These are phyloP conservation scores for Dillenia suffruticosa DNA, from an alignment of 164 flowering plant species.

Conservation along the genomic window DNA sequence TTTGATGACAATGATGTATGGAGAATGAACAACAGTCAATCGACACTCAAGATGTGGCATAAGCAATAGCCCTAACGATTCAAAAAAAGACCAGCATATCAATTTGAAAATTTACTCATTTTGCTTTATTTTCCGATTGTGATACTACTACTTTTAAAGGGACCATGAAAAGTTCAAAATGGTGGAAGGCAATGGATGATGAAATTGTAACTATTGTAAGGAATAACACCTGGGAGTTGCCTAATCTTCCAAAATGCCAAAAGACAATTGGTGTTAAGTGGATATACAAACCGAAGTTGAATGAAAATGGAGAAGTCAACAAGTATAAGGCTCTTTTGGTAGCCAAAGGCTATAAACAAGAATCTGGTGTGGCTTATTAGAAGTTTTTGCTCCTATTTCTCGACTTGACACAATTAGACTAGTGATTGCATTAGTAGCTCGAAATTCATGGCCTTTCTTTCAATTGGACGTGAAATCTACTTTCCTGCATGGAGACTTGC, in stretches of 20 bases:
- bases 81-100: not conserved
- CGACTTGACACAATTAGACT: slow-evolving; percentile 7
- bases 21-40: not conserved
- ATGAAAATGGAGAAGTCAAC: too few relatives aligned
- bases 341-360: too few relatives aligned
- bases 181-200: slow-evolving; percentile 11
- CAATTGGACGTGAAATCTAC: slow-evolving; percentile 7
- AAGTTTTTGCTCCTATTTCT: too few relatives aligned
- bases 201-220: slow-evolving; percentile 11
- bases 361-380: too few relatives aligned
- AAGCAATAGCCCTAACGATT: not conserved
- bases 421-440: slow-evolving; percentile 7
- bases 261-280: slow-evolving; percentile 11
- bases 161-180: slow-evolving; percentile 5
- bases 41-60: not conserved
- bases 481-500: slow-evolving; percentile 15
- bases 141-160: slow-evolving; percentile 4
- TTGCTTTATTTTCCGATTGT: slow-evolving; percentile 10
- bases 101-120: not conserved
- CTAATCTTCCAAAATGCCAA: not conserved
- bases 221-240: slow-evolving; percentile 5
- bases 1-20: too few relatives aligned
- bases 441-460: slow-evolving; percentile 4
- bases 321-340: too few relatives aligned
- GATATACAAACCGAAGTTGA: slow-evolving; percentile 2